These are phyloP conservation scores for Porphyrellus cyaneotinctus DNA, from an alignment of 768 basidiomycete genomes.

Conservation along the genomic window DNA sequence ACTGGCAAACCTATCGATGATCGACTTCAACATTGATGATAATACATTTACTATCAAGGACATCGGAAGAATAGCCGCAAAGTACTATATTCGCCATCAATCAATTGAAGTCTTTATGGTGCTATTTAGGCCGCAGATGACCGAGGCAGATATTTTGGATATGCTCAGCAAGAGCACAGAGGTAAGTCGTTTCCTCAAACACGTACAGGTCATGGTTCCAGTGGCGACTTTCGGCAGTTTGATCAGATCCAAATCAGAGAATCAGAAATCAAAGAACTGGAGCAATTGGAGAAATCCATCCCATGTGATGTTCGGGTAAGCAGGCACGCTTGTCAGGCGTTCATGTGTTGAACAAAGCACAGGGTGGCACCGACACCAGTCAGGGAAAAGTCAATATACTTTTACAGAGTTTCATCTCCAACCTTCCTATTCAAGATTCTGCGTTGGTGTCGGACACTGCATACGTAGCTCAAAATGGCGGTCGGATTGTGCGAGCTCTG, in stretches of 20 bases:
- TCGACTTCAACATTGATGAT: slow-evolving; percentile 58
- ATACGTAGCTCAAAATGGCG: slow-evolving; percentile 92
- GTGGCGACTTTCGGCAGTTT: slow-evolving; percentile 51
- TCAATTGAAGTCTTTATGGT: slow-evolving; percentile 87
- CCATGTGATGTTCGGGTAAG: slow-evolving; percentile 81
- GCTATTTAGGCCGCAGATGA: slow-evolving; percentile 75
- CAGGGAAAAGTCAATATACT: slow-evolving; percentile 93
- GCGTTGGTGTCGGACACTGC: slow-evolving; percentile 93
- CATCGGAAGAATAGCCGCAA: slow-evolving; percentile 92
- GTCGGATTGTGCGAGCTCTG: slow-evolving; percentile 89
- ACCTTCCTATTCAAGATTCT: slow-evolving; percentile 82
- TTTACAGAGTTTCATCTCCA: slow-evolving; percentile 86
- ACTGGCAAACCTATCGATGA: slow-evolving; percentile 75
- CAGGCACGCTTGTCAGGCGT: not conserved
- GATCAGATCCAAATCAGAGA: slow-evolving; percentile 94
- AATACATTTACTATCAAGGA: slow-evolving; percentile 76
- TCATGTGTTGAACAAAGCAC: not conserved
- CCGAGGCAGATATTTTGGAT: slow-evolving; percentile 85
- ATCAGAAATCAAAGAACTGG: slow-evolving; percentile 80
- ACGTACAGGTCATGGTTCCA: not conserved
- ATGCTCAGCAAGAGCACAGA: slow-evolving; percentile 91
- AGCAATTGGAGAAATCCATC: slow-evolving; percentile 57
- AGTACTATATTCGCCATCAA: slow-evolving; percentile 86
- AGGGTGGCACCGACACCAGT: slow-evolving; percentile 64
- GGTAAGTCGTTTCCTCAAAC: slow-evolving; percentile 38